A percentile compares a stretch with the other conserved stretches of the same genome.
phyloP scores from a whole-genome alignment of 2,329 filamentous ascomycete genomes.

The Aspergillus flavus region DNA sequence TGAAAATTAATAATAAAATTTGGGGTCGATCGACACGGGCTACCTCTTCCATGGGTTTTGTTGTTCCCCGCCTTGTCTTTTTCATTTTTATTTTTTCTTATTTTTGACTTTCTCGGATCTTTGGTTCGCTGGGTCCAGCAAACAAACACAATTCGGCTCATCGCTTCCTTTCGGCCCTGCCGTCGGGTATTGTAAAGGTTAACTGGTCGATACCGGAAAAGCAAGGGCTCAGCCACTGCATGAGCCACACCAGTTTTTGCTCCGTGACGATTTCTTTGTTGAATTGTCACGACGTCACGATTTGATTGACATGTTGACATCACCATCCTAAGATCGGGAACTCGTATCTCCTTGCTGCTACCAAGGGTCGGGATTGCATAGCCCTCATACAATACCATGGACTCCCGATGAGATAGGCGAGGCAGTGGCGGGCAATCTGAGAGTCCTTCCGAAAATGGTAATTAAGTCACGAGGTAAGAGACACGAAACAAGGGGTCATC shows the following conservation, averaged over 20 bases:
- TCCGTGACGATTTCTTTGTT: neutral
- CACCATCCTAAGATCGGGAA: neutral
- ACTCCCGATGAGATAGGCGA: neutral
- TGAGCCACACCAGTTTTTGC: neutral
- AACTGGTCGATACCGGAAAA: neutral
- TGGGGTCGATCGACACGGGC: neutral
- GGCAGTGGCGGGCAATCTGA: neutral
- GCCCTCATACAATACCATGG: too few relatives aligned
- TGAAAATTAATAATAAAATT: neutral
- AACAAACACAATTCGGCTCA: neutral
- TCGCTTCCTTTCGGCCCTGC: neutral
- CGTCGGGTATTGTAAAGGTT: slow-evolving; percentile 1
- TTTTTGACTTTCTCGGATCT: too few relatives aligned
- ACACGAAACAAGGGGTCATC: neutral
- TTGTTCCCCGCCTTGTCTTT: neutral
- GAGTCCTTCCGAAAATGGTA: neutral
- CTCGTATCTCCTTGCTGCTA: neutral
- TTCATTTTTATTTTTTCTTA: neutral
- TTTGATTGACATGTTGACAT: neutral
- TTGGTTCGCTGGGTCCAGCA: neutral
- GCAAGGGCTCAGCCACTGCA: neutral
- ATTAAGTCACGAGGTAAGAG: neutral
- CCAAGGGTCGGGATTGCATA: neutral
- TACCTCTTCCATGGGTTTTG: neutral
- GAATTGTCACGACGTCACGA: neutral